Base-by-base conservation (phyloP, 352 stramenopile species). In the Phytophthora lateralis region DNA sequence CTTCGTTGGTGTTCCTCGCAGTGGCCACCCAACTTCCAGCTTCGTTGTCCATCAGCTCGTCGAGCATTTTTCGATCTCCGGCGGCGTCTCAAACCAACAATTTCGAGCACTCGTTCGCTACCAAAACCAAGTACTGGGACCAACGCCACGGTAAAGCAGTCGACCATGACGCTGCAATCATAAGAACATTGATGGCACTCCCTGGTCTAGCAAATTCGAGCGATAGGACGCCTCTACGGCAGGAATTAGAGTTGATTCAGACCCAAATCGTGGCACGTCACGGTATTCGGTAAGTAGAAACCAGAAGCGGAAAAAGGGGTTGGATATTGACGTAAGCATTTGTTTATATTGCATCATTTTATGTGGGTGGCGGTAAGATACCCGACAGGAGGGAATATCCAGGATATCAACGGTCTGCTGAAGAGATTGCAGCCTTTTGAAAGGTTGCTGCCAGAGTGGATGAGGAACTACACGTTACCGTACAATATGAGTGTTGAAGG, bases 201-300 rank as follows among this genome's bases (percentile, higher is more conserved):
- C 44, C 60, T 27, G 9, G n/a, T 18, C 18, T 61, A 14, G 35
- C 29, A 17, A 20, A 20, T 29, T 35, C 24, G 6, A n/a, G 15
- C 15, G 20, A 50, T 12, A 34, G 42, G 7, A 17, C 5, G 1
- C 51, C 65, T 18, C 30, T 69, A 50, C 44, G 27, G 27, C 32
- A 58, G 15, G 66, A 85, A 26, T 55, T 89, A 17, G 55, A 76
- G 24, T 60, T 90, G 9, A 66, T 86, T 15, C 82, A 90, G 61
- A 82, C 76, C 9, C 80, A 91, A 53, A 46, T 87, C 21, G 64
- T 91, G n/a, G 58, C 67, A 20, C 76, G 82, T 8, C 82, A 91
- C 53, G 82, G 82, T 10, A 80, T 82, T 30, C 63, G 83, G 78
- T 93, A 50, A 9, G 66, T 64, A 26, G 42, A 69, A 24, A 30